Conservation (phyloP, 306 rosid genomes). For the Ochetophila trinervis region DNA sequence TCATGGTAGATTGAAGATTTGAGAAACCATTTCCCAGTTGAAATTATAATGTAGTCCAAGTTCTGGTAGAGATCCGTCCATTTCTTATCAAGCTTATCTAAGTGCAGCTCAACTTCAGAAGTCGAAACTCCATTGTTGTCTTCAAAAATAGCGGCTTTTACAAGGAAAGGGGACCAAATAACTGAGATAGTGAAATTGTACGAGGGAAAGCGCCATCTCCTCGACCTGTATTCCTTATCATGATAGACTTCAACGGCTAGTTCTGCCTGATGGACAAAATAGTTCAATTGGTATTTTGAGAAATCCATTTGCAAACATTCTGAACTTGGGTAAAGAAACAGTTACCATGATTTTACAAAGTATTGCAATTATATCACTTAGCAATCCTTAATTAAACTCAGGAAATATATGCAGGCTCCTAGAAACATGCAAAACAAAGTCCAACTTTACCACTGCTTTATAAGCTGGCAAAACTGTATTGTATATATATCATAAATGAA, state of each 20-base stretch:
- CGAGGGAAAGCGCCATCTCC: conserved; percentile 69
- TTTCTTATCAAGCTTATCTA: conserved; percentile 61
- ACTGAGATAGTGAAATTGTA: conserved; percentile 65
- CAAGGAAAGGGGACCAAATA: conserved; percentile 88
- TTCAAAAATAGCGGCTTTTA: conserved; percentile 80
- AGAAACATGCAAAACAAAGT: neutral
- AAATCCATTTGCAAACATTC: neutral
- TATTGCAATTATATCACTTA: neutral
- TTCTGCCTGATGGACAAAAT: conserved; percentile 63
- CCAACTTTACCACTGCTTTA: neutral
- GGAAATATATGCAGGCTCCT: neutral
- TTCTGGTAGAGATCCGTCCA: conserved; percentile 57
- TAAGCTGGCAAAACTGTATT: conserved; percentile 3
- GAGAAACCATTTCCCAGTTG: conserved; percentile 96
- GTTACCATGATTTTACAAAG: conserved; percentile 1
- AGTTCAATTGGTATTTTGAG: conserved; percentile 15
- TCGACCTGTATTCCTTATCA: conserved; percentile 71
- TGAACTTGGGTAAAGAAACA: neutral
- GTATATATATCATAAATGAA: neutral
- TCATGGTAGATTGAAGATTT: conserved; percentile 81
- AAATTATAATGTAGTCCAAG: conserved; percentile 74
- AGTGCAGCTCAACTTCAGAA: conserved; percentile 80
- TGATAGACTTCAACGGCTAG: conserved; percentile 64
- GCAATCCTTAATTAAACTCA: neutral
- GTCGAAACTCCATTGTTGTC: conserved; percentile 82